A percentile compares a stretch with the other conserved stretches of the same genome.
Evolutionary conservation across 2,329 filamentous ascomycete species (phyloP).

Genomic region (Diaporthe velutina): DNA sequence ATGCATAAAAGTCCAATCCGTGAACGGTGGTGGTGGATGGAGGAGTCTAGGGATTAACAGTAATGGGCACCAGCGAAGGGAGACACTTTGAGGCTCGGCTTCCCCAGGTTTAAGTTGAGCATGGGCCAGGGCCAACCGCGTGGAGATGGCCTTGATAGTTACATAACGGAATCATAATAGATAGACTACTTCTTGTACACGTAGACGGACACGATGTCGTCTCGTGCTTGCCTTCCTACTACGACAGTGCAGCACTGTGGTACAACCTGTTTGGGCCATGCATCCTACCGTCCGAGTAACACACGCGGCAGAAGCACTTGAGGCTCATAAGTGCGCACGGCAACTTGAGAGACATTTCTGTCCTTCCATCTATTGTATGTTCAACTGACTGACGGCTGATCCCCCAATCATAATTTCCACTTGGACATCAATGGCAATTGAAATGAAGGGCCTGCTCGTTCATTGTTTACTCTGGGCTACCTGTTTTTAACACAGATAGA

Average conservation of each 20-base stretch:
- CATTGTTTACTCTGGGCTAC: background rate
- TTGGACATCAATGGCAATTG: background rate
- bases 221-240: background rate
- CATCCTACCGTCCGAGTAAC: background rate
- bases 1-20: background rate
- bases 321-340: background rate
- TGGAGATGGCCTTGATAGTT: constrained; percentile 16
- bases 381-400: background rate
- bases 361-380: background rate
- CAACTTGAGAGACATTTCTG: background rate
- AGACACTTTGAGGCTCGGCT: constrained; percentile 19
- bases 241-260: background rate
- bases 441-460: background rate
- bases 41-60: background rate
- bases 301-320: background rate
- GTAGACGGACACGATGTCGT: background rate
- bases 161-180: constrained; percentile 26
- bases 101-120: constrained; percentile 35
- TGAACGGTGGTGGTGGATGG: background rate
- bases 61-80: background rate
- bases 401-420: background rate
- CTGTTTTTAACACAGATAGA: too few species aligned
- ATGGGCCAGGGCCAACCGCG: constrained; percentile 4
- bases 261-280: background rate
- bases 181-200: background rate